Conservation (phyloP, 2,329 filamentous ascomycete genomes). For the Onygenales sp. region DNA sequence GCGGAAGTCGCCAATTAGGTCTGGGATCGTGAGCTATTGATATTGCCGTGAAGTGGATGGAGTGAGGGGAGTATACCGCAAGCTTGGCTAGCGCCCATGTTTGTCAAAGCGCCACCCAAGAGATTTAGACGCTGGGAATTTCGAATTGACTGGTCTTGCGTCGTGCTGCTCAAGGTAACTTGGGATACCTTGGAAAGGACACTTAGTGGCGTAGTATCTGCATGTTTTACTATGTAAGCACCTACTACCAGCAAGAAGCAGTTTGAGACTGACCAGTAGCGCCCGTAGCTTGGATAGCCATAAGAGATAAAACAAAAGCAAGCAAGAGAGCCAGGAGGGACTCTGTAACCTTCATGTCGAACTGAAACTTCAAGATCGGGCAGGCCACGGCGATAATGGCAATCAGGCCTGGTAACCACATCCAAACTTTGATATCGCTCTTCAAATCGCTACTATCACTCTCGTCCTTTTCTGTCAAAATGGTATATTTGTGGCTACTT, state of each 20-base stretch:
- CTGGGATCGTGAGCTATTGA: constrained; percentile 33
- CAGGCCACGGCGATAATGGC: constrained; percentile 4
- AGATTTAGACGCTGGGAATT: constrained; percentile 57
- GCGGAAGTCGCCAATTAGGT: constrained; percentile 55
- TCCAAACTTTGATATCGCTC: constrained; percentile 5
- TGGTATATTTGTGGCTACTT: constrained; percentile 2
- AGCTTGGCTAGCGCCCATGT: constrained; percentile 7
- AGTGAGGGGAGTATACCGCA: constrained; percentile 2
- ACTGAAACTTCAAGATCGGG: constrained; percentile 4
- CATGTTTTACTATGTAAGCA: neutral
- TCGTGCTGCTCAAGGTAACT: constrained; percentile 55
- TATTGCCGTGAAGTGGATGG: constrained; percentile 23
- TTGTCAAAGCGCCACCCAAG: constrained; percentile 41
- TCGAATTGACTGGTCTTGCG: constrained; percentile 39
- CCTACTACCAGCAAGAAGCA: neutral
- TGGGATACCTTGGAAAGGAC: constrained; percentile 60
- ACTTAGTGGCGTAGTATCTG: constrained; percentile 55
- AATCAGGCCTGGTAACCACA: constrained; percentile 7
- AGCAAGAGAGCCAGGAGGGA: constrained; percentile 5
- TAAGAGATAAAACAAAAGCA: constrained; percentile 6
- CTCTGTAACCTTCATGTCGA: constrained; percentile 1
- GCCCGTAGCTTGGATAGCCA: constrained; percentile 12
- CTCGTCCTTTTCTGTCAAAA: constrained; percentile 1
- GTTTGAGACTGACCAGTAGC: constrained; percentile 8
- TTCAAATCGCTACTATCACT: neutral